Evolutionary conservation across 2,329 filamentous ascomycete genomes (phyloP).

Genomic region (Lojkania enalia): DNA sequence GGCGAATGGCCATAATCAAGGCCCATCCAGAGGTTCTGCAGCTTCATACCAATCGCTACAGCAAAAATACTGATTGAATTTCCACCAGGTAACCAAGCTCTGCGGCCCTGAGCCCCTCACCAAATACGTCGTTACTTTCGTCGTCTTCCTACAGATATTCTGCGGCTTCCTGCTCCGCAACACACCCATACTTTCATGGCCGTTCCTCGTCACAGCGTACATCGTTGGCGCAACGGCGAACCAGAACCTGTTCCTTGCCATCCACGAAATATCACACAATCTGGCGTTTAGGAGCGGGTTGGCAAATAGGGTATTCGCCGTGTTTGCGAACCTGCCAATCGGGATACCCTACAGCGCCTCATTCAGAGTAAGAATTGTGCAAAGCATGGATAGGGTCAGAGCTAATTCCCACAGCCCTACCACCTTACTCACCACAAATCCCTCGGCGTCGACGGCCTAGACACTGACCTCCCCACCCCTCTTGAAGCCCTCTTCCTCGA

Average conservation of each 20-base stretch:
- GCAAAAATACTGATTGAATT: not conserved
- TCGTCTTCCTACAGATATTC: constrained; percentile 79
- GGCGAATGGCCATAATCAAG: constrained; percentile 93
- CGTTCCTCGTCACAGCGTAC: constrained; percentile 86
- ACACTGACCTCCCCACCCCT: constrained; percentile 92
- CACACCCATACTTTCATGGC: constrained; percentile 78
- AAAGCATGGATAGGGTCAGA: not conserved
- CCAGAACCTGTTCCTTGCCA: constrained; percentile 97
- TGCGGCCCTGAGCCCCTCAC: constrained; percentile 95
- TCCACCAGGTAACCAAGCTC: constrained; percentile 83
- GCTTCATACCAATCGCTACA: not conserved
- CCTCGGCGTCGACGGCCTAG: constrained; percentile 91
- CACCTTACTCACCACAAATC: constrained; percentile 99
- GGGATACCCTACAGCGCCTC: constrained; percentile 94
- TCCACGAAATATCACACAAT: constrained; percentile 99
- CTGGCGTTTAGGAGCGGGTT: constrained; percentile 82
- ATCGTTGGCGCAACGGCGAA: constrained; percentile 92
- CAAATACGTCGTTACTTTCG: constrained; percentile 84
- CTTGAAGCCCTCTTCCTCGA: constrained; percentile 91
- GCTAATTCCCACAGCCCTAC: constrained; percentile 69
- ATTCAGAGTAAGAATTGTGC: constrained; percentile 67
- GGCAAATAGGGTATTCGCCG: constrained; percentile 83
- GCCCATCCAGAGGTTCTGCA: constrained; percentile 85
- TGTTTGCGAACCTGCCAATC: constrained; percentile 94
- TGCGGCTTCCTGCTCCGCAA: constrained; percentile 77